Evolutionary conservation across 176 grass and related monocot species (phyloP).

Genomic region (Oryza australiensis): DNA sequence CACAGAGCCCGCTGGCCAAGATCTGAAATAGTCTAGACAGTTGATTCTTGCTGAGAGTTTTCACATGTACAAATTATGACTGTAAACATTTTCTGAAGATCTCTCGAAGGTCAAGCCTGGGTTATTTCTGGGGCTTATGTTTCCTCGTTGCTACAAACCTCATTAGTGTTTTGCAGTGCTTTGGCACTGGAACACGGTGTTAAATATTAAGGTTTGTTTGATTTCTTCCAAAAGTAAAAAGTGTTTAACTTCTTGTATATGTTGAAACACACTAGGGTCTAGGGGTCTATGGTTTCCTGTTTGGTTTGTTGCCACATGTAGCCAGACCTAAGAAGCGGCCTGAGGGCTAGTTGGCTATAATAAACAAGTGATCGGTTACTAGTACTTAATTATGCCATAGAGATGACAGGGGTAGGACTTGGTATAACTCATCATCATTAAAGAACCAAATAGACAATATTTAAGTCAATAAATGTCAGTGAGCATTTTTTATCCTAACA

Average conservation of each 20-base stretch:
- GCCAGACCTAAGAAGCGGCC: neutral
- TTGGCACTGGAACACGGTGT: neutral
- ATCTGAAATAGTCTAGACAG: slow-evolving; percentile 19
- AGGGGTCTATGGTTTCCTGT: neutral
- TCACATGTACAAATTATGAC: neutral
- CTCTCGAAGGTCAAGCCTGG: neutral
- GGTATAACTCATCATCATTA: no score
- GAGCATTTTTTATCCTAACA: no score
- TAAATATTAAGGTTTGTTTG: neutral
- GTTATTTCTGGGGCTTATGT: neutral
- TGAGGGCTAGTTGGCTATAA: neutral
- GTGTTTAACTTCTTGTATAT: neutral
- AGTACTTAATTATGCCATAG: neutral
- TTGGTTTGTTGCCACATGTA: neutral
- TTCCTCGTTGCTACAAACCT: neutral
- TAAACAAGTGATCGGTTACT: neutral
- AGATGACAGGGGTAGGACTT: no score
- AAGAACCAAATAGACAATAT: no score
- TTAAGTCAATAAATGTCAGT: no score
- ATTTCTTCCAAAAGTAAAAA: neutral
- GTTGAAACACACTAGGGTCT: neutral
- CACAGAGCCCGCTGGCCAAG: neutral
- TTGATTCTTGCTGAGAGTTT: slow-evolving; percentile 13
- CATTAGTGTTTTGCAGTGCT: neutral
- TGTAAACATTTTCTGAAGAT: neutral